Conservation (phyloP, 2,329 filamentous ascomycete species). For the Trichoderma sp. region DNA sequence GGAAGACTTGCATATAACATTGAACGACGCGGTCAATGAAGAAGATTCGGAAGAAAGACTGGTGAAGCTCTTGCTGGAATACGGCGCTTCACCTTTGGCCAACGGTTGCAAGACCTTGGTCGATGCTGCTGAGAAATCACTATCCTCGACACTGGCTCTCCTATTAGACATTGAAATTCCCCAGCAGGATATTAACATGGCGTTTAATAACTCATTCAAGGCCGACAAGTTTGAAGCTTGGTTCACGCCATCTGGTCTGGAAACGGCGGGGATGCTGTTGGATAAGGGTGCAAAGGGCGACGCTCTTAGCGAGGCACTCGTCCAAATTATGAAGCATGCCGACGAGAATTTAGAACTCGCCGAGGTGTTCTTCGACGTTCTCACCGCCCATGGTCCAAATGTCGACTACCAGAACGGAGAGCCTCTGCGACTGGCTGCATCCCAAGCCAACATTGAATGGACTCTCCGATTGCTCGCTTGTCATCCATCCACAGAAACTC, state of each 20-base stretch:
- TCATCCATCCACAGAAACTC: conserved; percentile 48
- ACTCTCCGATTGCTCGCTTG: conserved; percentile 50
- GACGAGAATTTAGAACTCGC: conserved; percentile 40
- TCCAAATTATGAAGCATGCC: conserved; percentile 45
- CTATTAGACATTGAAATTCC: conserved; percentile 44
- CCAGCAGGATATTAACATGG: conserved; percentile 43
- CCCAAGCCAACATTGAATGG: conserved; percentile 49
- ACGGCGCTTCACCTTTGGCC: conserved; percentile 51
- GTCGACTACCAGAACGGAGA: conserved; percentile 54
- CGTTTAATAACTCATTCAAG: conserved; percentile 47
- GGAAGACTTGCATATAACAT: conserved; percentile 50
- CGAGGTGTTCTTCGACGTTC: conserved; percentile 44
- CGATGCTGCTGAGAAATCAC: conserved; percentile 44
- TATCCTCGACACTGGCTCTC: conserved; percentile 40
- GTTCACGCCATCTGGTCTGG: conserved; percentile 48
- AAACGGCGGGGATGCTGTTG: conserved; percentile 48
- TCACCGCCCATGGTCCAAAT: conserved; percentile 41
- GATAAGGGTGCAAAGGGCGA: conserved; percentile 48
- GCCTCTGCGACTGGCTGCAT: conserved; percentile 53
- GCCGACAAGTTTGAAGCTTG: conserved; percentile 42
- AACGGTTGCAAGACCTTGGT: conserved; percentile 54
- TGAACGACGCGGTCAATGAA: conserved; percentile 54
- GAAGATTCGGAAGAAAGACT: conserved; percentile 48
- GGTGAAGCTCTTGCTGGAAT: conserved; percentile 47
- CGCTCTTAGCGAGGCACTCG: conserved; percentile 45